A percentile compares a stretch with the other conserved stretches of the same genome.
Evolutionary conservation across 2,329 filamentous ascomycete genomes (phyloP).

Genomic region (Pseudogymnoascus sp.): DNA sequence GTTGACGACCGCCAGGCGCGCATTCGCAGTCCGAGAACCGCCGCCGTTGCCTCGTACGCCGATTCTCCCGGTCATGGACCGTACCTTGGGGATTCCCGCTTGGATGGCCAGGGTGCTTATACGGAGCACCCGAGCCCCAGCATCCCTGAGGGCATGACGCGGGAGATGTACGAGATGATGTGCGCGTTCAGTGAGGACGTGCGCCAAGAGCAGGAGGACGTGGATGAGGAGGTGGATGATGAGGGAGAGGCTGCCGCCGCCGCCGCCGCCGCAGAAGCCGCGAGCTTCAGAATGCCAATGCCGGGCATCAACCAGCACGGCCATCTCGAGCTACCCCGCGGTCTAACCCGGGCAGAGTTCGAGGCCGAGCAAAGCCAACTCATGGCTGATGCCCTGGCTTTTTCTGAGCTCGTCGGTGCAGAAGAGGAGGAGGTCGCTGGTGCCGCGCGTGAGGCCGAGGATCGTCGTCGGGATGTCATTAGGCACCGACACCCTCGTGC

Average conservation of each 20-base stretch:
- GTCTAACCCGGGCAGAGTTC: not conserved
- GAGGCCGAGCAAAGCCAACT: not conserved
- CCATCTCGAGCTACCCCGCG: not conserved
- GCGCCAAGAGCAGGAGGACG: not conserved
- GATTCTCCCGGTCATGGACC: not conserved
- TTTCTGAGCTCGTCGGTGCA: not conserved
- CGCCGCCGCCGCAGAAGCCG: not conserved
- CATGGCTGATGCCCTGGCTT: not conserved
- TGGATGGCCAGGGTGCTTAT: not conserved
- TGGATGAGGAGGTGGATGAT: not conserved
- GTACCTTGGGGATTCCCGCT: not conserved
- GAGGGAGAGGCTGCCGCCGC: not conserved
- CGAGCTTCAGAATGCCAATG: not conserved
- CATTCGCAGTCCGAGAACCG: slow-evolving; percentile 1
- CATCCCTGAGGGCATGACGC: slow-evolving; percentile 4
- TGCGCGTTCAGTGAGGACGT: slow-evolving; percentile 6
- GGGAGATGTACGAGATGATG: slow-evolving; percentile 10
- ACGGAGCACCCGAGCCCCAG: not conserved
- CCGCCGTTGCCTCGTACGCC: not conserved
- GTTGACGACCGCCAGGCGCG: not conserved
- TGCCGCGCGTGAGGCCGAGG: not conserved
- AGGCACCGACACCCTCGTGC: not conserved
- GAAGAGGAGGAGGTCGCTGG: not conserved
- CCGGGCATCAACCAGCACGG: slow-evolving; percentile 4
- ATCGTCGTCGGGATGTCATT: not conserved